These are phyloP conservation scores for Microsporum audouinii DNA, from an alignment of 2,329 filamentous ascomycete genomes.

Conservation along the genomic window DNA sequence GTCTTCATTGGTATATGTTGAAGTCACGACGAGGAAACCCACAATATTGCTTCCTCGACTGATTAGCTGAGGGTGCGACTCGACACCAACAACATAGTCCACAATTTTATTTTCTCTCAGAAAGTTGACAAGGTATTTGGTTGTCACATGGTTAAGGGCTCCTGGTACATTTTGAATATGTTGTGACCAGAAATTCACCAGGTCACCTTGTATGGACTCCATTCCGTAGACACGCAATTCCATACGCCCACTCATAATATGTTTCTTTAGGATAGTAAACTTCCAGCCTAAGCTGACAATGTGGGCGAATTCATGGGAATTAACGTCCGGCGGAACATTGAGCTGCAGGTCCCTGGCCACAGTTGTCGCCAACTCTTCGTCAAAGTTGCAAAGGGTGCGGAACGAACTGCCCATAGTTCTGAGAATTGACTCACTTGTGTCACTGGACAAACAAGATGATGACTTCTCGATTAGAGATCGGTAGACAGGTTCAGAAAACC, in stretches of 20 bases:
- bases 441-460: slow-evolving; percentile 31
- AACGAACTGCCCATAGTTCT: slow-evolving; percentile 25
- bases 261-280: slow-evolving; percentile 55
- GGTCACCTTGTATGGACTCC: slow-evolving; percentile 57
- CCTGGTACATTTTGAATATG: slow-evolving; percentile 39
- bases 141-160: slow-evolving; percentile 40
- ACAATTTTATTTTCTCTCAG: slow-evolving; percentile 61
- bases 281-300: slow-evolving; percentile 49
- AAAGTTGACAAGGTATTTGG: slow-evolving; percentile 58
- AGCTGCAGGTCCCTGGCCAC: slow-evolving; percentile 29
- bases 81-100: slow-evolving; percentile 77
- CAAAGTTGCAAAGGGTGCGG: slow-evolving; percentile 21
- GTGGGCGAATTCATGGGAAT: slow-evolving; percentile 20
- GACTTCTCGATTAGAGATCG: slow-evolving; percentile 34
- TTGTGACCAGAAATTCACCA: slow-evolving; percentile 55
- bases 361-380: slow-evolving; percentile 23
- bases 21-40: slow-evolving; percentile 72
- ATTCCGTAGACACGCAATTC: slow-evolving; percentile 73
- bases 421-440: slow-evolving; percentile 30
- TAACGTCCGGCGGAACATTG: slow-evolving; percentile 22
- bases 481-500: slow-evolving; percentile 26
- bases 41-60: slow-evolving; percentile 70
- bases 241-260: slow-evolving; percentile 79
- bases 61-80: slow-evolving; percentile 86
- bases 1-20: slow-evolving; percentile 57